These are phyloP conservation scores for Leishmania martiniquensis DNA, from an alignment of 208 protist species.

Conservation along the genomic window DNA sequence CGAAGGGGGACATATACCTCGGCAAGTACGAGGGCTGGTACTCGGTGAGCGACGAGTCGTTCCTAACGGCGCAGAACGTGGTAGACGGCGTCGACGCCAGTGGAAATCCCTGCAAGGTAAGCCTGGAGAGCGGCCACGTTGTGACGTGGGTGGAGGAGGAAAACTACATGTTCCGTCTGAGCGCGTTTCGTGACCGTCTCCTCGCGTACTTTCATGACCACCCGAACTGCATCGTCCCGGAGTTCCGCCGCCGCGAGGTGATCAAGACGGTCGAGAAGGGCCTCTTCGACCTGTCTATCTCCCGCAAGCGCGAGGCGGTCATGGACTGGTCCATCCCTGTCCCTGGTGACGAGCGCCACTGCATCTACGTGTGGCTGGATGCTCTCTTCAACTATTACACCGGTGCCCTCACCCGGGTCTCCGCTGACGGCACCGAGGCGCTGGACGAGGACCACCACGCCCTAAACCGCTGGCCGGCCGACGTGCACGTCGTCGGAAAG, in stretches of 20 bases:
- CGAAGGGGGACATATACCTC: slow-evolving; percentile 97
- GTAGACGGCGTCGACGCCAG: slow-evolving; percentile 89
- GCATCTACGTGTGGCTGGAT: slow-evolving; percentile 99
- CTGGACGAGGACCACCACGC: slow-evolving; percentile 43
- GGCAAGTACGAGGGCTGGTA: slow-evolving; percentile 99
- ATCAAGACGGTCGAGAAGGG: slow-evolving; percentile 85
- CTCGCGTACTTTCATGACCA: slow-evolving; percentile 87
- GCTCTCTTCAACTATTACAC: slow-evolving; percentile 99
- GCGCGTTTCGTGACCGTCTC: slow-evolving; percentile 86
- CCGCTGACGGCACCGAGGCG: slow-evolving; percentile 44
- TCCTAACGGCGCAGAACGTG: slow-evolving; percentile 87
- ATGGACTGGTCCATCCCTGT: slow-evolving; percentile 97
- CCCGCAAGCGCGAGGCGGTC: slow-evolving; percentile 88
- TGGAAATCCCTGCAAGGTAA: slow-evolving; percentile 92
- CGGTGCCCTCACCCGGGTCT: slow-evolving; percentile 48
- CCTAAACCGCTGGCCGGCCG: slow-evolving; percentile 78
- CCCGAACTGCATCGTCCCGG: slow-evolving; percentile 92
- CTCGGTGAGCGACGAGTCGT: slow-evolving; percentile 97
- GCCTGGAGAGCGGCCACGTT: slow-evolving; percentile 89
- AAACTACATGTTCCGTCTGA: slow-evolving; percentile 99
- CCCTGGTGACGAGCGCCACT: slow-evolving; percentile 94
- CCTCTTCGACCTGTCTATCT: slow-evolving; percentile 97
- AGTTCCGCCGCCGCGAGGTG: slow-evolving; percentile 93
- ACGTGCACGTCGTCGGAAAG: slow-evolving; percentile 97
- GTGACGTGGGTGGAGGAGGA: slow-evolving; percentile 97